Base-by-base conservation (phyloP, 2,329 filamentous ascomycete genomes). In the Sporothrix euskadiensis region DNA sequence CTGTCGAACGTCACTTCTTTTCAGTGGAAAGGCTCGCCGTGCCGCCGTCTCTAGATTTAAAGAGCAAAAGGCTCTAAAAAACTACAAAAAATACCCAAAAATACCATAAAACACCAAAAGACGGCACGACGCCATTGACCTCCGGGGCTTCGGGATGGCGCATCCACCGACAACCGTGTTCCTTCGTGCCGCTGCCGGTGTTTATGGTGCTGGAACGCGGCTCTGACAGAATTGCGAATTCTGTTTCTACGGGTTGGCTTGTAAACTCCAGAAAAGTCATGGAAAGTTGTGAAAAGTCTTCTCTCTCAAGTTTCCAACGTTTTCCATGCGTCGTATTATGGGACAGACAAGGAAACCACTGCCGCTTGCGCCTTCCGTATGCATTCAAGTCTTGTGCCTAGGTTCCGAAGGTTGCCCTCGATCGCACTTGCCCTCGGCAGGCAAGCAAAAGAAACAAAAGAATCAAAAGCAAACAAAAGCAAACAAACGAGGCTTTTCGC, bases 91-190 rank as follows among this genome's bases (percentile, higher is more conserved):
- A 56, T 47, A 1, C 26, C 35, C 1, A 35, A 35, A 5, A 8
- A 16, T 14, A 19, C 14, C 22, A 30, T 30, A 54, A 54, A 32
- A 39, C 22, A n/a, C n/a, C 41, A 35, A 49, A 35, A 69, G 47
- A 56, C 66, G 66, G 66, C 66, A 54, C 66, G 47, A 54, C 66
- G 66, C 47, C 47, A 54, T 69, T 39, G 30, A 56, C 4, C 44
- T 54, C 66, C 66, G 66, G 47, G 19, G 47, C 47, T 39, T 69
- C 49, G 68, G 68, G n/a, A 57, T 57, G 68, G 49, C 49, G 54
- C 69, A 47, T 32, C 69, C 56, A 63, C 69, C 69, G 69, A 71
- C 41, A 71, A 63, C 69, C 69, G 69, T 71, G 69, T 44, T 52
- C 19, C 41, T 49, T 26, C 69, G 12, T 63, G 56, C 56, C 56